Base-by-base conservation (phyloP, 768 basidiomycete genomes). In the Lactifluus pinguis region DNA sequence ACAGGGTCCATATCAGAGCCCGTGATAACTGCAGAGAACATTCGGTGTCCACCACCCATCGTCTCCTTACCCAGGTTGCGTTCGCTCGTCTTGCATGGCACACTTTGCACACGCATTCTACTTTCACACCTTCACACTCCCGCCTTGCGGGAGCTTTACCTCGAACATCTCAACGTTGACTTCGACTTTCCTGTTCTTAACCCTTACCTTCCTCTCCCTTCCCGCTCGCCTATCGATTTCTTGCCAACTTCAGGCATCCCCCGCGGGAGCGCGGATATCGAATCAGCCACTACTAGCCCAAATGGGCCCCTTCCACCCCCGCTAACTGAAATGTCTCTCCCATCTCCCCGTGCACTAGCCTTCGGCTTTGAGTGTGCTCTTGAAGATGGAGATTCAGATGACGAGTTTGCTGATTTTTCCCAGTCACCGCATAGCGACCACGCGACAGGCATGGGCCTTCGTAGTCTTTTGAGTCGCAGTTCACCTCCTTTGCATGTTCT, bases 381-480 rank as follows among this genome's bases (percentile, higher is more conserved):
- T 19, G 87, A 88, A 57, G 73, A 77, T 6, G 87, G 87, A 36
- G 89, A 89, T 62, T 85, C 82, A 65, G 87, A 87, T 8, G 88
- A 90, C 64, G 88, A 88, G 66, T 83, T 83, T 15, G 21, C 59
- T n/a, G 89, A 91, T 72, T 88, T 78, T 65, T 90, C 89, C 4
- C 86, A 86, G 67, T 88, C 86, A 6, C 86, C 85, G 17, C 86
- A 76, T 68, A 90, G 85, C 56, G 89, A 90, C 70, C 84, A 79
- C 51, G 85, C 85, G 21, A 90, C 86, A 2, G 89, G 89, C 21
- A 87, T 89, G 86, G 89, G 89, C 11, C 72, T 91, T 21, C 83
- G 89, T 32, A 77, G 74, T 49, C 79, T 91, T 57, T 77, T 89
- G 36, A 68, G 72, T 9, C 80, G 85, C 10, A 84, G 79, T 59